Base-by-base conservation (phyloP, 176 grass and related monocot species). In the Ensete glaucum region DNA sequence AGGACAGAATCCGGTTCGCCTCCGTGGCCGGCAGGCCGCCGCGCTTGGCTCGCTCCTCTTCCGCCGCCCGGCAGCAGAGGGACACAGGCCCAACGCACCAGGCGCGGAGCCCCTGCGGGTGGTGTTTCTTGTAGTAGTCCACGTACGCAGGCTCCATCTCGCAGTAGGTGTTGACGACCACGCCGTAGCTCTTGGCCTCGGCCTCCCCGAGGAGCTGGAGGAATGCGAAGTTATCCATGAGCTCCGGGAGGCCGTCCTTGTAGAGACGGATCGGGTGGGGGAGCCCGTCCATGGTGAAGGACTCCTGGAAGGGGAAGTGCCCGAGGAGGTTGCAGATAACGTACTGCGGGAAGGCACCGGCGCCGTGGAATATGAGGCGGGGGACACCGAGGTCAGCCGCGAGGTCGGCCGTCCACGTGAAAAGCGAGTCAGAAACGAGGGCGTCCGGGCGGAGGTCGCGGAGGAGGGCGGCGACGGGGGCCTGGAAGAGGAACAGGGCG, bases 351-450 rank as follows among this genome's bases (percentile, higher is more conserved):
- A 69, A 69, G 67, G 67, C 67, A 34, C 29, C 67, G 67, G 26
- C 15, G 10, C 57, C 57, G 25, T 69, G 25, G 67, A 69, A 1
- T 24, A 50, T 50, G 6, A 43, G 27, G 13, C 16, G 67, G 25
- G 67, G 11, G 9, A 89, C 50, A 6, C 63, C 69, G 0, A 88
- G 60, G 57, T 80, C 75, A 43, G 69, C 75, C 69, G 83, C 79
- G 64, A 88, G 70, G 54, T 53, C 26, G 67, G 81, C 75, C 9
- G 71, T 55, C 76, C 79, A 85, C 1, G 82, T 79, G 52, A 88
- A 79, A 49, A 88, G 84, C 64, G 70, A 73, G 21, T 88, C 82
- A 8, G 83, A 88, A 24, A 88, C 5, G 9, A 85, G 8, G 58
- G 72, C 43, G 0, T 82, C 78, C 25, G 77, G 69, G 7, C 62